phyloP scores from a whole-genome alignment of 805 yeast genomes.

The Pichia ethanolica region DNA sequence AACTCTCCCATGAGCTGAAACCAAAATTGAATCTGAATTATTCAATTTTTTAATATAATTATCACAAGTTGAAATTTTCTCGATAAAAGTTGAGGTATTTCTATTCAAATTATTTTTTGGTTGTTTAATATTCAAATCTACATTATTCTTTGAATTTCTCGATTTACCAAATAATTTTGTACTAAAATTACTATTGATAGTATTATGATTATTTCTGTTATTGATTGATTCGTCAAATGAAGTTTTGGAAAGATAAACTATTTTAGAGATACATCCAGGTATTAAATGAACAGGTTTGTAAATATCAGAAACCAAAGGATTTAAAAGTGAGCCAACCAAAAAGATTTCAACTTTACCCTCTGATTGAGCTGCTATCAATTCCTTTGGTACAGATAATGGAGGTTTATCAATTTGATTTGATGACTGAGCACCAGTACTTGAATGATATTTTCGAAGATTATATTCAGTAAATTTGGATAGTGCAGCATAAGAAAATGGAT shows the following conservation, averaged over 20 bases:
- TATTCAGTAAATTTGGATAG: constrained; percentile 42
- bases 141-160: background rate
- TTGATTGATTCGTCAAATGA: too few relatives aligned
- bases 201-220: too few relatives aligned
- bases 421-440: constrained; percentile 29
- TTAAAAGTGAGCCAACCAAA: constrained; percentile 46
- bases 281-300: constrained; percentile 44
- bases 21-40: constrained; percentile 28
- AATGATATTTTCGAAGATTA: constrained; percentile 31
- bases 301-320: constrained; percentile 46
- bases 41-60: constrained; percentile 23
- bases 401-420: constrained; percentile 36
- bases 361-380: constrained; percentile 25
- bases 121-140: constrained; percentile 7
- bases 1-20: constrained; percentile 43
- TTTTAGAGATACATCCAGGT: constrained; percentile 41
- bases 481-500: constrained; percentile 47
- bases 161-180: constrained; percentile 5
- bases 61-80: constrained; percentile 27
- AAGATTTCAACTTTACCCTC: constrained; percentile 28
- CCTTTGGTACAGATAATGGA: constrained; percentile 25
- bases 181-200: background rate
- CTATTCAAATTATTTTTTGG: constrained; percentile 27
- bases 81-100: constrained; percentile 30
- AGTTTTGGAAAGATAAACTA: constrained; percentile 17